Conservation (phyloP, 371 early-diverging fungal genomes). For the Cokeromyces recurvatus region DNA sequence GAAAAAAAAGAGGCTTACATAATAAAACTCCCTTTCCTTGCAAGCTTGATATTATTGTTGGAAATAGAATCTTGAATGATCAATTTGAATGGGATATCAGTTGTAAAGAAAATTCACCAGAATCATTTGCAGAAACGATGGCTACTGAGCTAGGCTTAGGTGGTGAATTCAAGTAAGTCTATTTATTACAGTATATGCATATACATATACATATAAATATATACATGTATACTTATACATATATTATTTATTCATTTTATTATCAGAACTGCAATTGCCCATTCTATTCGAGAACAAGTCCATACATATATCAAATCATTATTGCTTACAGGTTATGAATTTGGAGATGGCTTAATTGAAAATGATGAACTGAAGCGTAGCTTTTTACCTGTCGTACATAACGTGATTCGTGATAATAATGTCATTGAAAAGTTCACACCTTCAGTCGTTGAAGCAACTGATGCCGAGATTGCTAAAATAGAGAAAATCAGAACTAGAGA, state of each 20-base stretch:
- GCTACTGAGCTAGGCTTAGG: conserved; percentile 63
- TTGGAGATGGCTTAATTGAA: conserved; percentile 55
- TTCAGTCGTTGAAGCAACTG: conserved; percentile 61
- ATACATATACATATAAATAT: too few species aligned
- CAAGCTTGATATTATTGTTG: conserved; percentile 35
- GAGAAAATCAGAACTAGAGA: conserved; percentile 76
- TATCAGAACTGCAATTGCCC: conserved; percentile 82
- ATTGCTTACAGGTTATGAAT: conserved; percentile 73
- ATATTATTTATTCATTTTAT: too few species aligned
- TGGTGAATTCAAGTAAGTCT: conserved; percentile 77
- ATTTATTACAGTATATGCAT: too few species aligned
- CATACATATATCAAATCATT: conserved; percentile 79
- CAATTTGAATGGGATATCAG: conserved; percentile 94
- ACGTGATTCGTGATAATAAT: conserved; percentile 47
- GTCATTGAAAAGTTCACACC: conserved; percentile 58
- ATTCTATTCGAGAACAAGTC: conserved; percentile 90
- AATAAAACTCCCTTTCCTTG: neutral
- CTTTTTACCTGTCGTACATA: conserved; percentile 62
- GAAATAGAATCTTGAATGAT: conserved; percentile 68
- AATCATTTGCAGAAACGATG: conserved; percentile 19
- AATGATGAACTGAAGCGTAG: conserved; percentile 71
- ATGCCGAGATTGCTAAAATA: conserved; percentile 72
- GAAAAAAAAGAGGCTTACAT: too few species aligned
- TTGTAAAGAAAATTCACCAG: conserved; percentile 33
- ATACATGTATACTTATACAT: too few species aligned